Evolutionary conservation across 805 yeast species (phyloP).

Genomic region (Tetrapisispora fleetii): DNA sequence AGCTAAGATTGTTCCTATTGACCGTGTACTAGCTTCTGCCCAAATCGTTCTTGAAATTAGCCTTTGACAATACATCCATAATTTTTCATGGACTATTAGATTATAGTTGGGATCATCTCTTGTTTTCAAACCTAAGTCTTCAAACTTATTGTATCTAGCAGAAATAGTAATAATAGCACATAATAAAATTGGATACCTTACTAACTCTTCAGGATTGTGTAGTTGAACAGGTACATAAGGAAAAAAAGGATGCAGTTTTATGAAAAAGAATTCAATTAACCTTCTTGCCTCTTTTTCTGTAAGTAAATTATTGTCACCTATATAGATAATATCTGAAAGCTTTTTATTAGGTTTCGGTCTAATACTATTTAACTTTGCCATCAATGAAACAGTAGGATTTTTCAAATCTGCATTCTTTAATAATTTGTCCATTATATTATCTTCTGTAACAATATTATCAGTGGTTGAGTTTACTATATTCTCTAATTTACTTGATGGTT

Average conservation of each 20-base stretch:
- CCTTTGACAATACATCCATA: constrained; percentile 79
- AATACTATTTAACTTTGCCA: constrained; percentile 24
- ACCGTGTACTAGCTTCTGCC: constrained; percentile 87
- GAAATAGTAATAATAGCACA: constrained; percentile 77
- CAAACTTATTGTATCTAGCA: constrained; percentile 61
- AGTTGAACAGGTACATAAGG: constrained; percentile 75
- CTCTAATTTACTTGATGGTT: not conserved
- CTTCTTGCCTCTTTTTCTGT: constrained; percentile 52
- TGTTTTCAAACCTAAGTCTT: constrained; percentile 26
- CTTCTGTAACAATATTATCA: constrained; percentile 3
- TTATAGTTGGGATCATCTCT: constrained; percentile 32
- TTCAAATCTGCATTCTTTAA: constrained; percentile 4
- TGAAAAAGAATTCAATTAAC: constrained; percentile 53
- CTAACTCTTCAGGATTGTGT: constrained; percentile 53
- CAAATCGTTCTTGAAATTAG: constrained; percentile 79
- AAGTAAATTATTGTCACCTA: constrained; percentile 41
- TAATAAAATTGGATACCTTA: constrained; percentile 70
- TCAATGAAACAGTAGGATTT: constrained; percentile 13
- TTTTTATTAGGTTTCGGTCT: constrained; percentile 30
- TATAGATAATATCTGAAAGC: constrained; percentile 54
- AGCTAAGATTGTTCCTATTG: constrained; percentile 79
- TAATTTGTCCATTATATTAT: constrained; percentile 19
- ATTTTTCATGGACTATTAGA: constrained; percentile 60
- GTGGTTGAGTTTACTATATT: not conserved
- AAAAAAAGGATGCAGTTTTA: constrained; percentile 79